A percentile compares a stretch with the other conserved stretches of the same genome.
Evolutionary conservation across 257 asterid species (phyloP).

Genomic region (Forsythia viridissima): DNA sequence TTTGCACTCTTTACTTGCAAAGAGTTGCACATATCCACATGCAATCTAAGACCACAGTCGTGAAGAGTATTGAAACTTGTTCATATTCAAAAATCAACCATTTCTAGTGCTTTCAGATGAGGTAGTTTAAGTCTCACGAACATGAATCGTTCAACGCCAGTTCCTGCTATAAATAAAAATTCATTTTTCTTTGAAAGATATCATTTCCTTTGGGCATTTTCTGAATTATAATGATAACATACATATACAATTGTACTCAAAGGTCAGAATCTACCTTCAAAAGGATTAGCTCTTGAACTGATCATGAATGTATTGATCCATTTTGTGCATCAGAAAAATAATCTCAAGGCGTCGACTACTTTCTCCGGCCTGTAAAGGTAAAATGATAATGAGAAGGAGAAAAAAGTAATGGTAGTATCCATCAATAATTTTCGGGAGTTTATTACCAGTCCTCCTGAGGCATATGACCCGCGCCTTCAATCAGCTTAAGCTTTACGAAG

Average conservation of each 20-base stretch:
- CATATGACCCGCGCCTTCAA: conserved; percentile 99
- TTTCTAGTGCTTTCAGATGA: too few relatives aligned
- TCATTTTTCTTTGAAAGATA: neutral
- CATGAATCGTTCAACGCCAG: neutral
- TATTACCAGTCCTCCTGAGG: conserved; percentile 97
- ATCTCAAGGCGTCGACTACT: conserved; percentile 68
- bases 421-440: neutral
- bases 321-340: conserved; percentile 41
- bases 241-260: neutral
- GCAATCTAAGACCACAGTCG: too few relatives aligned
- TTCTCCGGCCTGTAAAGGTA: conserved; percentile 78
- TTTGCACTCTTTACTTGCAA: too few relatives aligned
- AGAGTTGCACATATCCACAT: too few relatives aligned
- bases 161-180: neutral
- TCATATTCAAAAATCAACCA: too few relatives aligned
- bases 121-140: neutral
- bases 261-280: neutral
- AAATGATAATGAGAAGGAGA: conserved; percentile 13
- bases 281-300: neutral
- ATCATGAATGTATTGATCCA: neutral
- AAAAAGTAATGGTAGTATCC: conserved; percentile 1
- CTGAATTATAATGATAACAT: neutral
- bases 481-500: conserved; percentile 59
- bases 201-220: neutral
- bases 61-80: too few relatives aligned